Conservation (phyloP, 768 basidiomycete species). For the Collybia nuda region DNA sequence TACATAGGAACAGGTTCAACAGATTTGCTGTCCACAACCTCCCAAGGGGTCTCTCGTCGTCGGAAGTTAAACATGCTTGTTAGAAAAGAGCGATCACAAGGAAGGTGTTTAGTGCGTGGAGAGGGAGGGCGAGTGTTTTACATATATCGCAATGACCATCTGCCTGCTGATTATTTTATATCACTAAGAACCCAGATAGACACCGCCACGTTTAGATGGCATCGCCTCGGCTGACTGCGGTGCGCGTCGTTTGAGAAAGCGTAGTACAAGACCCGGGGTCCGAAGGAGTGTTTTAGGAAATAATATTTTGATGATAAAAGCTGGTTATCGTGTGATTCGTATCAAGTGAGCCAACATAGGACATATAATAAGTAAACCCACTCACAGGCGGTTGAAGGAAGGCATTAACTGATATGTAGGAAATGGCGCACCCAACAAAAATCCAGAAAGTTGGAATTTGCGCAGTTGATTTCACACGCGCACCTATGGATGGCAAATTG, state of each 20-base stretch:
- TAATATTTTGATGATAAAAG: background rate
- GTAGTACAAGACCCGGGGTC: background rate
- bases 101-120: background rate
- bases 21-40: slow-evolving; percentile 67
- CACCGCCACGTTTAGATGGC: slow-evolving; percentile 12
- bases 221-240: slow-evolving; percentile 16
- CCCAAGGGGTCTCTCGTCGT: slow-evolving; percentile 68
- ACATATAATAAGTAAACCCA: too few species aligned
- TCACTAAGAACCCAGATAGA: background rate
- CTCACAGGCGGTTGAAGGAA: too few species aligned
- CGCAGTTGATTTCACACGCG: too few species aligned
- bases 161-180: slow-evolving; percentile 11
- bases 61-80: slow-evolving; percentile 45
- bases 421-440: too few species aligned
- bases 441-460: too few species aligned
- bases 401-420: too few species aligned
- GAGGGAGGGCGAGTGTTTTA: background rate
- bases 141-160: slow-evolving; percentile 6
- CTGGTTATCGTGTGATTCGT: too few species aligned
- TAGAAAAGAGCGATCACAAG: background rate
- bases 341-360: too few species aligned
- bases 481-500: too few species aligned
- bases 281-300: background rate
- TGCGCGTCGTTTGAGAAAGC: slow-evolving; percentile 2
- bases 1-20: slow-evolving; percentile 68